These are phyloP conservation scores for Eremochloa ophiuroides DNA, from an alignment of 176 grass and related monocot species.

Conservation along the genomic window DNA sequence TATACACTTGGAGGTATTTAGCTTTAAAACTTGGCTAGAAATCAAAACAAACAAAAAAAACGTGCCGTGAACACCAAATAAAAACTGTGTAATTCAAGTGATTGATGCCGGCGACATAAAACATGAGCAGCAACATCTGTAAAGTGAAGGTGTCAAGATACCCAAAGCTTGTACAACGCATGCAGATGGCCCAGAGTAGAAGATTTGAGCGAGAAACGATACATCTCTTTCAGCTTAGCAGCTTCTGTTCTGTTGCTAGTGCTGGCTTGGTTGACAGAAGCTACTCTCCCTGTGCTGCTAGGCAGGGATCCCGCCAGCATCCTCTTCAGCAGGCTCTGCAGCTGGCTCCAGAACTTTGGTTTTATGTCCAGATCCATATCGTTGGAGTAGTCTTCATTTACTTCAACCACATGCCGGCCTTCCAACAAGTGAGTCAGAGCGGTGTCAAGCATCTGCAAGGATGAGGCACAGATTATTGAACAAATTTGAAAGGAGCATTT, in stretches of 20 bases:
- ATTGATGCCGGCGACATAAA: neutral
- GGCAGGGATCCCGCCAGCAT: constrained; percentile 49
- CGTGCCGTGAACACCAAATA: neutral
- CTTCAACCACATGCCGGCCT: constrained; percentile 66
- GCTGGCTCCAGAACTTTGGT: constrained; percentile 70
- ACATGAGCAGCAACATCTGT: neutral
- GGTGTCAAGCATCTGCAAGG: constrained; percentile 62
- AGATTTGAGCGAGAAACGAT: constrained; percentile 70
- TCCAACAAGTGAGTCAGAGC: constrained; percentile 71
- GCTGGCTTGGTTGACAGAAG: constrained; percentile 35
- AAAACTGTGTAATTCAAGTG: neutral
- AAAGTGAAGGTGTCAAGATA: neutral
- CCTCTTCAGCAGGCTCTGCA: constrained; percentile 72
- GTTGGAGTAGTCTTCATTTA: constrained; percentile 30
- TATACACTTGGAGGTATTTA: neutral
- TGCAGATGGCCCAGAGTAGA: constrained; percentile 54
- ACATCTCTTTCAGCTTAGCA: constrained; percentile 73
- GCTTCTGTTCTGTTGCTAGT: constrained; percentile 47
- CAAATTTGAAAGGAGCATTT: neutral
- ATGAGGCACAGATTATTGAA: neutral
- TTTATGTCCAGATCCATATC: constrained; percentile 58
- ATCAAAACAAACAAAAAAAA: neutral
- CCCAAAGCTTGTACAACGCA: constrained; percentile 66
- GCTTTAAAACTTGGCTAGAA: neutral
- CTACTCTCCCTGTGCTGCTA: constrained; percentile 24